A percentile compares a stretch with the other conserved stretches of the same genome.
phyloP scores from a whole-genome alignment of 192 early-diverging fungal genomes.

The Pilaira anomala region DNA sequence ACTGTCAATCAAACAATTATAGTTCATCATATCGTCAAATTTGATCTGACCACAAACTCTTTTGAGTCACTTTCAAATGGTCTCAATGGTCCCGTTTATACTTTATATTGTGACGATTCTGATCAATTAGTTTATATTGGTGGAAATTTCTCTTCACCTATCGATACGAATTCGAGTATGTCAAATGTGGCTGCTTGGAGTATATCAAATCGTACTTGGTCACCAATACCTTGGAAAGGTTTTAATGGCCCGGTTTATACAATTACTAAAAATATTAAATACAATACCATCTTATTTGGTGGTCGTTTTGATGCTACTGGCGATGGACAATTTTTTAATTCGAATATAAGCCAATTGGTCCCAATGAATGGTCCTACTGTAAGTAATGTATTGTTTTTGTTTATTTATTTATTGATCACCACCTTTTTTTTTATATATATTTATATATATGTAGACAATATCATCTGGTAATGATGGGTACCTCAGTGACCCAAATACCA shows the following conservation, averaged over 20 bases:
- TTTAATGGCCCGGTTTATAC: constrained; percentile 64
- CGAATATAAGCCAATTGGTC: constrained; percentile 46
- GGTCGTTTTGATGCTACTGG: constrained; percentile 64
- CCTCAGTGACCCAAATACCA: constrained; percentile 38
- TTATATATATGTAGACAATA: constrained; percentile 21
- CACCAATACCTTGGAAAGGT: constrained; percentile 58
- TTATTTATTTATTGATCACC: not conserved
- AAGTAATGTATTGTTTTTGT: constrained; percentile 9
- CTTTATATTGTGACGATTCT: constrained; percentile 28
- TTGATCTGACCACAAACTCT: constrained; percentile 10
- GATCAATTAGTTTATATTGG: constrained; percentile 30
- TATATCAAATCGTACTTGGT: constrained; percentile 41
- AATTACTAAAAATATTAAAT: constrained; percentile 48
- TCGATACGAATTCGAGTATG: constrained; percentile 8
- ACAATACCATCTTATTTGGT: constrained; percentile 60
- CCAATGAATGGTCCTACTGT: constrained; percentile 41
- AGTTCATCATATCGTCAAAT: constrained; percentile 20
- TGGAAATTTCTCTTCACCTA: constrained; percentile 28
- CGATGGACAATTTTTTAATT: constrained; percentile 53
- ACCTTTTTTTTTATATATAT: not conserved
- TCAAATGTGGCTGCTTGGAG: constrained; percentile 25
- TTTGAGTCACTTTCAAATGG: constrained; percentile 19
- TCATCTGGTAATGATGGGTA: constrained; percentile 52
- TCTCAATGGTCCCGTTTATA: constrained; percentile 30
- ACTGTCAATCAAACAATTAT: constrained; percentile 2